phyloP scores from a whole-genome alignment of 768 basidiomycete species.

The Xanthoconium purpureum region DNA sequence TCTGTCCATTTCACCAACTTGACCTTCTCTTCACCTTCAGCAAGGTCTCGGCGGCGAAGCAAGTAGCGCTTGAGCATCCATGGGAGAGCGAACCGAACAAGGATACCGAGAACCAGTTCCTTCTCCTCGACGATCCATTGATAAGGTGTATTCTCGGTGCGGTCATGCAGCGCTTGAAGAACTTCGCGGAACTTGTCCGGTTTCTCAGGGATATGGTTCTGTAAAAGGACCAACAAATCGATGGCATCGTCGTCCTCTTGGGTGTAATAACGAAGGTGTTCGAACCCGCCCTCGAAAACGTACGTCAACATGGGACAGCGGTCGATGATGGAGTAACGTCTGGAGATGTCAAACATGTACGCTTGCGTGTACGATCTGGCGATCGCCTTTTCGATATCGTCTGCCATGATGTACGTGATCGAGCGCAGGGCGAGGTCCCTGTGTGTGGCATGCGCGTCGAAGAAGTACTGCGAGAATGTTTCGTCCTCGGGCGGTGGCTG shows the following conservation, averaged over 20 bases:
- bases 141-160: conserved; percentile 18
- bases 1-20: conserved; percentile 15
- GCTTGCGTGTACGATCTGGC: conserved; percentile 20
- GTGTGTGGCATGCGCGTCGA: conserved; percentile 20
- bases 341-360: conserved; percentile 27
- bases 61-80: conserved; percentile 31
- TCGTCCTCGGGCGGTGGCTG: conserved; percentile 13
- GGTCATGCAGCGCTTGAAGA: conserved; percentile 27
- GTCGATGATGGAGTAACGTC: conserved; percentile 23
- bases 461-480: conserved; percentile 15
- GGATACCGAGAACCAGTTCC: conserved; percentile 22
- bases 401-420: conserved; percentile 27
- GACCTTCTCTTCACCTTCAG: conserved; percentile 11
- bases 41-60: conserved; percentile 21
- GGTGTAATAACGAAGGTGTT: conserved; percentile 25
- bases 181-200: conserved; percentile 20
- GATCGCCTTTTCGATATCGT: conserved; percentile 25
- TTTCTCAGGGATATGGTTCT: conserved; percentile 22
- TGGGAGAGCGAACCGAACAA: conserved; percentile 19
- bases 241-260: conserved; percentile 28
- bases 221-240: conserved; percentile 18
- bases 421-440: conserved; percentile 30
- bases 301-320: conserved; percentile 28
- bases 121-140: conserved; percentile 27
- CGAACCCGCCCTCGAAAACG: conserved; percentile 28